These are phyloP conservation scores for Ustilago crameri DNA, from an alignment of 1,284 basidiomycete genomes.

Conservation along the genomic window DNA sequence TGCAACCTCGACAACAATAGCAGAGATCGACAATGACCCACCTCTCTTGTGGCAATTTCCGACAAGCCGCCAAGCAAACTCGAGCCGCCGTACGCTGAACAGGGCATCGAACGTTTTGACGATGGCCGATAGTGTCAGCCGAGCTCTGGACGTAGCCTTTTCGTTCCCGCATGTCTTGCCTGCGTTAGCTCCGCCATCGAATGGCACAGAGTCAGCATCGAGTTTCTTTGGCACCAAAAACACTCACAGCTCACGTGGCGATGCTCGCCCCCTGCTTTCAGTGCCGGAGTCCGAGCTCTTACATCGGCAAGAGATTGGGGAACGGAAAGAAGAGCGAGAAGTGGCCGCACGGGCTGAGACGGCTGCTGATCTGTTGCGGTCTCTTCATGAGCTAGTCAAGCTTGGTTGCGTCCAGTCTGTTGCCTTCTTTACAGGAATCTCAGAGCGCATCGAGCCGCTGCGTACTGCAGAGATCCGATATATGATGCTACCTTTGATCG, in stretches of 20 bases:
- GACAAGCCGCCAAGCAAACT: conserved; percentile 5
- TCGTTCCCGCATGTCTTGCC: conserved; percentile 34
- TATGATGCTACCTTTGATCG: conserved; percentile 24
- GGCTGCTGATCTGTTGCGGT: conserved; percentile 24
- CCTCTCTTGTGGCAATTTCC: conserved; percentile 43
- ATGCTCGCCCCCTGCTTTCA: conserved; percentile 19
- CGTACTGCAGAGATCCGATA: conserved; percentile 9
- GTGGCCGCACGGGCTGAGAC: conserved; percentile 27
- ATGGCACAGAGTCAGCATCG: not conserved
- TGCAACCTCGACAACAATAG: not conserved
- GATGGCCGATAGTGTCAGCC: conserved; percentile 23
- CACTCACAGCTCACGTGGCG: conserved; percentile 7
- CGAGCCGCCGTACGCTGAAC: not conserved
- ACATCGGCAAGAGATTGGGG: conserved; percentile 21
- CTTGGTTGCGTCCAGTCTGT: conserved; percentile 11
- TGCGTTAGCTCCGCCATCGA: conserved; percentile 10
- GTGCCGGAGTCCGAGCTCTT: conserved; percentile 30
- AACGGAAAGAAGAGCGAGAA: conserved; percentile 9
- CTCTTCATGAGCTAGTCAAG: conserved; percentile 20
- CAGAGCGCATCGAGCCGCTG: conserved; percentile 28
- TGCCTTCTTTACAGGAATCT: conserved; percentile 24
- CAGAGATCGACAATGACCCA: conserved; percentile 8
- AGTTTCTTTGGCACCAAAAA: conserved; percentile 15
- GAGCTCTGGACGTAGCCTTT: conserved; percentile 38
- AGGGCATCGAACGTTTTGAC: not conserved